These are phyloP conservation scores for Gossypium trilobum DNA, from an alignment of 441 rosid species.

Conservation along the genomic window DNA sequence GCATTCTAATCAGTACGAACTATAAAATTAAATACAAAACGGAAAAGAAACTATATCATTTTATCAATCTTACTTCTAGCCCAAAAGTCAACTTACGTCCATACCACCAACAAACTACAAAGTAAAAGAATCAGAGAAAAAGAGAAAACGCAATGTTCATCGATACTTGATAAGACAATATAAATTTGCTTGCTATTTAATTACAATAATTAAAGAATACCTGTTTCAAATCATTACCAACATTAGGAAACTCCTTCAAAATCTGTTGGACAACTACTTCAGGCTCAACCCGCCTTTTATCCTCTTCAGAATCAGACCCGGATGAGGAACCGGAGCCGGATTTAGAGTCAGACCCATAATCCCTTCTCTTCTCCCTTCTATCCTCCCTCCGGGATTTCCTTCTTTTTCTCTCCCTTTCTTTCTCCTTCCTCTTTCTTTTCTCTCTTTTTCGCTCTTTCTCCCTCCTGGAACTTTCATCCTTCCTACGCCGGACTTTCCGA, in stretches of 20 bases:
- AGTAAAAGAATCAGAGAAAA: neutral
- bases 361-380: conserved; percentile 36
- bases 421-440: conserved; percentile 23
- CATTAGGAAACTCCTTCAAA: conserved; percentile 54
- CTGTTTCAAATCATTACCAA: conserved; percentile 64
- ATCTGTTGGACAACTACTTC: conserved; percentile 40
- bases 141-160: neutral
- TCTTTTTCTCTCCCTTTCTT: conserved; percentile 31
- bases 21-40: neutral
- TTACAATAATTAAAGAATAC: conserved; percentile 21
- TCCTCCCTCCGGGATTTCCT: conserved; percentile 30
- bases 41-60: neutral
- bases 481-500: conserved; percentile 30
- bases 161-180: neutral
- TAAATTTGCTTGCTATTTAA: too few species aligned
- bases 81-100: neutral
- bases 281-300: conserved; percentile 28
- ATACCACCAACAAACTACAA: neutral
- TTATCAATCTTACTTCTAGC: conserved; percentile 1
- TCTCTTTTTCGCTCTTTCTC: conserved; percentile 47
- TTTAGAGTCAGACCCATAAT: conserved; percentile 29
- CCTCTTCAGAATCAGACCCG: conserved; percentile 26
- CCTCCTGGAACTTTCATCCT: conserved; percentile 40
- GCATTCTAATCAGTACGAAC: neutral
- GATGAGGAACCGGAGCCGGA: conserved; percentile 26